A percentile compares a stretch with the other conserved stretches of the same genome.
These are phyloP conservation scores for Haplosporangium sp. DNA, from an alignment of 371 early-diverging fungal genomes.

Conservation along the genomic window DNA sequence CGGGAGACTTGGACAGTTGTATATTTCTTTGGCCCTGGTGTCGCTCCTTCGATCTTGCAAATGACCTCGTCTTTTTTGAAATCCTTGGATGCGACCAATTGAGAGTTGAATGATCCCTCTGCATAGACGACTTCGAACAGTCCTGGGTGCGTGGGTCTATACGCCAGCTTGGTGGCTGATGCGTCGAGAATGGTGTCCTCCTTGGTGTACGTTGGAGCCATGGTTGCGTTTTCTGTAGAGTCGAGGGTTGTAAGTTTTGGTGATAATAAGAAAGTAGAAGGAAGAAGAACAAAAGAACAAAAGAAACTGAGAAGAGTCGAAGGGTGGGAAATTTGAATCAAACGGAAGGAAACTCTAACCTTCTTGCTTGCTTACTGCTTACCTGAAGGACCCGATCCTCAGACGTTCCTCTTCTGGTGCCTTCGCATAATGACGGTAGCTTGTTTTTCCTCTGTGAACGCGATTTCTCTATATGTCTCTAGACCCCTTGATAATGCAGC, in stretches of 20 bases:
- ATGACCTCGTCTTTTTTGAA: conserved; percentile 65
- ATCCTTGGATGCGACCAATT: conserved; percentile 62
- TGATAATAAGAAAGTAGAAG: background rate
- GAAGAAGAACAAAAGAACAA: background rate
- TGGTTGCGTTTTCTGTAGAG: conserved; percentile 11
- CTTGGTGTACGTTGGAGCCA: conserved; percentile 17
- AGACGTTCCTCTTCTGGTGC: too few species aligned
- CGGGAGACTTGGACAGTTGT: conserved; percentile 74
- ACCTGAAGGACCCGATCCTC: too few species aligned
- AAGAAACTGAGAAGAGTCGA: background rate
- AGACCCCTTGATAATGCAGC: too few species aligned
- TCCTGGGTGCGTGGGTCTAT: conserved; percentile 60
- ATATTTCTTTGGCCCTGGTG: conserved; percentile 66
- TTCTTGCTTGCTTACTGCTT: too few species aligned
- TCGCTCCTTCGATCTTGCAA: conserved; percentile 63
- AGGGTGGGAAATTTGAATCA: too few species aligned
- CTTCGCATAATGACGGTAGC: too few species aligned
- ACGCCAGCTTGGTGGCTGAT: conserved; percentile 32
- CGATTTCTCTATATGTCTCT: too few species aligned
- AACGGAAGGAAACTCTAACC: too few species aligned
- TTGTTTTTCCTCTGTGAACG: too few species aligned
- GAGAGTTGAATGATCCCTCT: conserved; percentile 63
- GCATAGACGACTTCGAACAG: conserved; percentile 59
- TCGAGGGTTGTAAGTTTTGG: background rate
- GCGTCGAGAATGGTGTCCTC: conserved; percentile 35